Evolutionary conservation across 768 basidiomycete species (phyloP).

Genomic region (Aureoboletus auriporus): DNA sequence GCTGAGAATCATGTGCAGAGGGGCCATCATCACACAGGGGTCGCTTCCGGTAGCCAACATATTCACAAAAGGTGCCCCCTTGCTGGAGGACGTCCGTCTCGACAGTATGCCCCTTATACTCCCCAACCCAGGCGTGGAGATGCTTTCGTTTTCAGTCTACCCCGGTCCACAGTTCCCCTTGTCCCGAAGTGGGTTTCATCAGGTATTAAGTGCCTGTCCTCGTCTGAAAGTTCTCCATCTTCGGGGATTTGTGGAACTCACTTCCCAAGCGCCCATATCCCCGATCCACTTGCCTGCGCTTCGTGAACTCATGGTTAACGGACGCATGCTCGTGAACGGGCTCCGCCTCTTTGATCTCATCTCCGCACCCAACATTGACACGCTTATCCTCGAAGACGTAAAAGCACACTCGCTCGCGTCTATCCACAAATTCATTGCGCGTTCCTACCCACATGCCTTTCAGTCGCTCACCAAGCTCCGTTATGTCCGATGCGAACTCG

Average conservation of each 20-base stretch:
- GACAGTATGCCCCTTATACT: conserved; percentile 28
- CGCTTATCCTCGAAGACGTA: conserved; percentile 29
- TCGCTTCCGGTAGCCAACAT: conserved; percentile 19
- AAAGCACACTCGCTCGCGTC: conserved; percentile 22
- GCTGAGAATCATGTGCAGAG: conserved; percentile 29
- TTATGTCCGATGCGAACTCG: conserved; percentile 30
- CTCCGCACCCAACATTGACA: conserved; percentile 30
- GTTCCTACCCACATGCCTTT: conserved; percentile 25
- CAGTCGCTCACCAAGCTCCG: conserved; percentile 25
- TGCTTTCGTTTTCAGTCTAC: conserved; percentile 31
- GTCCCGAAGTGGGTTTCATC: conserved; percentile 21
- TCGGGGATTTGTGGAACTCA: conserved; percentile 29
- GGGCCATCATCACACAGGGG: conserved; percentile 25
- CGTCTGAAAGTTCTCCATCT: conserved; percentile 23
- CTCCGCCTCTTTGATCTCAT: conserved; percentile 31
- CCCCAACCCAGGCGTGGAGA: conserved; percentile 17
- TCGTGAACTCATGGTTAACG: conserved; percentile 30
- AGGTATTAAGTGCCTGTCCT: conserved; percentile 17
- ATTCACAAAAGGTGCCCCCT: conserved; percentile 30
- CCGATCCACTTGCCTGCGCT: conserved; percentile 23
- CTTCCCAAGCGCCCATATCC: conserved; percentile 14
- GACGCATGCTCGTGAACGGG: conserved; percentile 25
- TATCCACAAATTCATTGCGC: conserved; percentile 27
- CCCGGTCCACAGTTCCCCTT: conserved; percentile 31
- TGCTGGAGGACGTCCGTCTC: conserved; percentile 30